These are phyloP conservation scores for Daldinia bambusicola DNA, from an alignment of 495 filamentous ascomycete genomes.

Conservation along the genomic window DNA sequence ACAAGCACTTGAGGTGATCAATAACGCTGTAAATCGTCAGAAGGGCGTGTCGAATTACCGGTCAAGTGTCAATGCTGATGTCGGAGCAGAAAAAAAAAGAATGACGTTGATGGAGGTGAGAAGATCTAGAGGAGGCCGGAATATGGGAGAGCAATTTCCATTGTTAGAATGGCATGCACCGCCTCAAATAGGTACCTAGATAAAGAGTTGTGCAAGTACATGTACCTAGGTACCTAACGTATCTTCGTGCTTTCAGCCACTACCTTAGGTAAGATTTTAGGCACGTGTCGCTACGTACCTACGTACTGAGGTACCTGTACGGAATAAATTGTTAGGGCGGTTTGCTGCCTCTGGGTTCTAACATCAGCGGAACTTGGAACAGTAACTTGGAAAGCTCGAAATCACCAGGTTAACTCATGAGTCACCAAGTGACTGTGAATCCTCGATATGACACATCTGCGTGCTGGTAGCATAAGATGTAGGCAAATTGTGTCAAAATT, in stretches of 20 bases:
- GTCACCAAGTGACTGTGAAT: too few species aligned
- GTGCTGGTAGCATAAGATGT: too few species aligned
- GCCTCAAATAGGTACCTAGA: constrained; percentile 35
- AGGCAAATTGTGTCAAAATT: too few species aligned
- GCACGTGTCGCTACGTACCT: too few species aligned
- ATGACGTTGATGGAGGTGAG: constrained; percentile 42
- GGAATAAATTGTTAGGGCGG: too few species aligned
- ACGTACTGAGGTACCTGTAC: neutral
- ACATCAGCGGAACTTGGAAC: too few species aligned
- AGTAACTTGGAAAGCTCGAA: neutral
- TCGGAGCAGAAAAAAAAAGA: constrained; percentile 23
- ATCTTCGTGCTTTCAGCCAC: neutral
- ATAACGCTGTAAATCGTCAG: neutral
- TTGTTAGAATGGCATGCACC: constrained; percentile 34
- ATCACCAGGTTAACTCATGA: too few species aligned
- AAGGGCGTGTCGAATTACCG: constrained; percentile 1
- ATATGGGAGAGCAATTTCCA: constrained; percentile 33
- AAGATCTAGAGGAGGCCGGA: constrained; percentile 39
- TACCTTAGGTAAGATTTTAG: constrained; percentile 19
- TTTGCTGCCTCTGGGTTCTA: too few species aligned
- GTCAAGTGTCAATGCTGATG: constrained; percentile 17
- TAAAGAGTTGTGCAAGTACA: neutral
- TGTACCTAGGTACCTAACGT: neutral
- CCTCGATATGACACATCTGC: too few species aligned
- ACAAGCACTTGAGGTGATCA: constrained; percentile 8